A percentile compares a stretch with the other conserved stretches of the same genome.
Conservation (phyloP, 2,329 filamentous ascomycete genomes). For the Phyllosticta citribraziliensis region DNA sequence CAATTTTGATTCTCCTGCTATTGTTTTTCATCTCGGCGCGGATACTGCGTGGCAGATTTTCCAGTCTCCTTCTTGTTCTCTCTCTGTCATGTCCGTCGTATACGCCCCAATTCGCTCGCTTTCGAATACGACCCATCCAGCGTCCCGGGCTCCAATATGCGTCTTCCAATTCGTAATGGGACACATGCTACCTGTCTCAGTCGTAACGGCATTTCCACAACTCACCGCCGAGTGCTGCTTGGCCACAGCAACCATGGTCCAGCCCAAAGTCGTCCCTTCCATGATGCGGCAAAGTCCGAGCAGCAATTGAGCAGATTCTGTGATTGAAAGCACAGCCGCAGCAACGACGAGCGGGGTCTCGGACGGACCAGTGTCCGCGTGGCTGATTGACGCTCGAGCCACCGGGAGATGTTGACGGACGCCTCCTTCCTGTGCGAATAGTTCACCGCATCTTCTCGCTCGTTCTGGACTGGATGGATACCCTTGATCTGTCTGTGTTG, state of each 20-base stretch:
- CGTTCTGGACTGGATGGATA: not conserved
- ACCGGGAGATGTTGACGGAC: not conserved
- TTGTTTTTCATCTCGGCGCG: not conserved
- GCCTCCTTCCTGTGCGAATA: not conserved
- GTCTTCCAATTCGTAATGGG: not conserved
- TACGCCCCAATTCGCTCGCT: not conserved
- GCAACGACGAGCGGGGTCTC: not conserved
- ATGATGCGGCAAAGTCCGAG: not conserved
- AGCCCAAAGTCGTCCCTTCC: too few relatives aligned
- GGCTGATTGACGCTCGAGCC: not conserved
- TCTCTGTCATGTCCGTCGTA: not conserved
- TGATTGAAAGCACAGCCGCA: not conserved
- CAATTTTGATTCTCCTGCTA: not conserved
- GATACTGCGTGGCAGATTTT: not conserved
- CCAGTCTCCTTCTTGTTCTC: not conserved
- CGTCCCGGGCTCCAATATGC: not conserved
- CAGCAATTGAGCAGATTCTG: not conserved
- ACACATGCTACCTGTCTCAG: not conserved
- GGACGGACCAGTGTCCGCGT: not conserved
- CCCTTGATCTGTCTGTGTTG: not conserved
- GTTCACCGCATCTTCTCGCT: not conserved
- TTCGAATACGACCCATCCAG: not conserved
- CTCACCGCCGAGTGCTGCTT: not conserved
- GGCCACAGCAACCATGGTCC: not conserved
- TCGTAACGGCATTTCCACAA: not conserved